A percentile compares a stretch with the other conserved stretches of the same genome.
These are phyloP conservation scores for Yarrowia yakushimensis DNA, from an alignment of 805 yeast species.

Conservation along the genomic window DNA sequence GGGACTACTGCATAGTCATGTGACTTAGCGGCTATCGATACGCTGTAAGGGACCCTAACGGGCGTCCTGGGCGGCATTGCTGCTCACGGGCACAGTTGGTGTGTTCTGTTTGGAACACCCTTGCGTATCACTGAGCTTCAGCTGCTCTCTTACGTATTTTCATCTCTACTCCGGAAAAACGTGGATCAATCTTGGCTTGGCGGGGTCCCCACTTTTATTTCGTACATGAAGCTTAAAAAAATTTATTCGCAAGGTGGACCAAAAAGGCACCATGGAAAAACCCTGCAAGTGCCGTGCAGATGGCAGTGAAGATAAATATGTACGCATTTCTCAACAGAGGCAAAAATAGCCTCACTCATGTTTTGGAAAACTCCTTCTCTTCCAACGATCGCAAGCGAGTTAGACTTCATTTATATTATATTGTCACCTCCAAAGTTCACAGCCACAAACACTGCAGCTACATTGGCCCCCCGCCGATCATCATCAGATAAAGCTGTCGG, in stretches of 20 bases:
- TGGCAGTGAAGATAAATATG: too few species aligned
- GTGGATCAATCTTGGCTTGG: conserved; percentile 7
- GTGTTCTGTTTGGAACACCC: background rate
- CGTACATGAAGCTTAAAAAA: background rate
- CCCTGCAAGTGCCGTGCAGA: background rate
- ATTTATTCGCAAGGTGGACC: too few species aligned
- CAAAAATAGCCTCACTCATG: background rate
- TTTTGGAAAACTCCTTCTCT: background rate
- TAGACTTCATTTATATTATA: background rate
- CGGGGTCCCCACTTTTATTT: background rate
- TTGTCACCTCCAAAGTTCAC: background rate
- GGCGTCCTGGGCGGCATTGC: too few species aligned
- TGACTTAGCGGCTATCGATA: background rate
- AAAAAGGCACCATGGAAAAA: background rate
- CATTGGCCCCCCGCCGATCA: background rate
- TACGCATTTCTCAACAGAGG: background rate
- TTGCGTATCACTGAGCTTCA: background rate
- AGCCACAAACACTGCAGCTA: conserved; percentile 12
- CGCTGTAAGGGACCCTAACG: background rate
- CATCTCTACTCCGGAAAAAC: conserved; percentile 9
- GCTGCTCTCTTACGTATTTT: background rate
- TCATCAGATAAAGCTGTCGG: conserved; percentile 3
- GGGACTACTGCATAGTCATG: background rate
- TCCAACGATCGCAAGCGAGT: background rate
- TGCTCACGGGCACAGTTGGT: too few species aligned